Base-by-base conservation (phyloP, 345 rosid species). In the Citrus hindsii region DNA sequence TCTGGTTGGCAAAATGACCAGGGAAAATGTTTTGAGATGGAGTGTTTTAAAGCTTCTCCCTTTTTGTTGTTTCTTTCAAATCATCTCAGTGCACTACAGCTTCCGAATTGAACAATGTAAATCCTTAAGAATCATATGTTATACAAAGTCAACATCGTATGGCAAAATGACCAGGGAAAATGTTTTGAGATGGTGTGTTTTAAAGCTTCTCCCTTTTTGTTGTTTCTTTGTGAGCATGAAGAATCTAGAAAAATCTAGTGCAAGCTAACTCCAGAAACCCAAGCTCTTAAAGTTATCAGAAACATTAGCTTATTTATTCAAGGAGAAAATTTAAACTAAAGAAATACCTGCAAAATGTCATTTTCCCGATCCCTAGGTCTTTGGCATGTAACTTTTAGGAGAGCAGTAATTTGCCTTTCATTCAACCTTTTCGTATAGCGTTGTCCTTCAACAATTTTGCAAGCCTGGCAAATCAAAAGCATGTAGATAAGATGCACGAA, bases 371-470 rank as follows among this genome's bases (percentile, higher is more conserved):
- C 99, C 67, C 96, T 86, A 35, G 99, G 99, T 76, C 99, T 87
- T 82, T 97, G 99, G 82, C 99, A 94, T 24, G 99, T 94, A 80
- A 97, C 98, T 84, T 86, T 94, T 72, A 97, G 83, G 7, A 97
- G 94, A 55, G 97, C 88, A 25, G 98, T 97, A 61, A 94, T 97
- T 85, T 97, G 99, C 84, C 84, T 94, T 81, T 97, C 99, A 73
- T 97, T 97, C 83, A 97, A 82, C 82, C 98, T 85, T 81, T 97
- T 97, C 0, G 99, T 92, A 79, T 92, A 97, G 46, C 98, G 82
- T 80, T 97, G 99, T 70, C 99, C 99, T 83, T 91, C 99, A 0
- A 97, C 99, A 74, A 97, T 97, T 86, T 97, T 97, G 87, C 98
- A 97, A 27, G 97, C 99, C 99, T 96, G 42, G 32, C 12, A 82